Conservation (phyloP, 768 basidiomycete species). For the Basidioascus undulatus region DNA sequence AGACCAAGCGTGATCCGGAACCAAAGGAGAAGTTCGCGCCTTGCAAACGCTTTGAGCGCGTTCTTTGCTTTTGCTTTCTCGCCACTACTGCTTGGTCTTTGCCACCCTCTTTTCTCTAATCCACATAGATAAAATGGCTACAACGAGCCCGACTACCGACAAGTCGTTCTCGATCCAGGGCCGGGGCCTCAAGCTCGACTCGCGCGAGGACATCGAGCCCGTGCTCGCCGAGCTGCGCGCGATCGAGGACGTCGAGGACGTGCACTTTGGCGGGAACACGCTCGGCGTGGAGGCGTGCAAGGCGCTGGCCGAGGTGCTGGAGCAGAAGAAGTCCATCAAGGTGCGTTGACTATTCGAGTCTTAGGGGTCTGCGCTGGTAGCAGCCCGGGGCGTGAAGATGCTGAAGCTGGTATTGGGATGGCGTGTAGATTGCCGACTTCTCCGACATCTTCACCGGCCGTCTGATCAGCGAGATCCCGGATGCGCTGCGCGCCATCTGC, state of each 20-base stretch:
- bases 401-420: no score
- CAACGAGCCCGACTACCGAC: no score
- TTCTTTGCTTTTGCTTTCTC: no score
- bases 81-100: no score
- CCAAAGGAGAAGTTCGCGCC: no score
- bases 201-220: slow-evolving; percentile 47
- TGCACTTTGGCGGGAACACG: slow-evolving; percentile 83
- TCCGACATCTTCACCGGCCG: slow-evolving; percentile 96
- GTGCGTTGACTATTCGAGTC: slow-evolving; percentile 27
- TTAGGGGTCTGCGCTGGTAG: no score
- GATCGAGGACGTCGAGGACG: slow-evolving; percentile 44
- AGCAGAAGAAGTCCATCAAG: slow-evolving; percentile 40
- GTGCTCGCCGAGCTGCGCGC: slow-evolving; percentile 26
- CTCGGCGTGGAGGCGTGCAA: slow-evolving; percentile 73
- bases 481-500: slow-evolving; percentile 66
- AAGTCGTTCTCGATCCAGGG: slow-evolving; percentile 40
- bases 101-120: no score
- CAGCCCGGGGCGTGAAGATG: no score
- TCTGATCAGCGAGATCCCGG: slow-evolving; percentile 82
- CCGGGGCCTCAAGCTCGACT: slow-evolving; percentile 54
- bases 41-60: no score
- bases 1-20: no score
- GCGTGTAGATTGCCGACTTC: slow-evolving; percentile 92
- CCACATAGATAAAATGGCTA: no score
- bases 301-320: slow-evolving; percentile 56